phyloP scores from a whole-genome alignment of 495 filamentous ascomycete genomes.

The Xylaria flabelliformis region DNA sequence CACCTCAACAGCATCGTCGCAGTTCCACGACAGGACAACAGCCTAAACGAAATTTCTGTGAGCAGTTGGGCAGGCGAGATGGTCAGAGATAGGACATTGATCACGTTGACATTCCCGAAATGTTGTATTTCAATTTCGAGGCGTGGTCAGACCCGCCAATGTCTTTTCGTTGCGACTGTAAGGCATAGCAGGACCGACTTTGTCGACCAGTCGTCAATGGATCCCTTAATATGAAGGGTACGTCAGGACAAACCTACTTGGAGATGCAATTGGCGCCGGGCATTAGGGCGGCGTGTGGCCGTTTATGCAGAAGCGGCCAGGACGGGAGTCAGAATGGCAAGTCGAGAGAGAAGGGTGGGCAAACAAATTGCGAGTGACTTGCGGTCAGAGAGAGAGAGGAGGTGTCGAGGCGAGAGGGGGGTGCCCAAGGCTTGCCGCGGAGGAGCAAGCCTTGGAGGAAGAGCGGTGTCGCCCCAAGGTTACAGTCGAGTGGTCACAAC shows the following conservation, averaged over 20 bases:
- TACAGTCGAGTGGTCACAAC: constrained; percentile 21
- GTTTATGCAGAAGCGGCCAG: constrained; percentile 11
- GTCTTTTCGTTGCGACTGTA: constrained; percentile 6
- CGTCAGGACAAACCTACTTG: not conserved
- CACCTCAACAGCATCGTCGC: constrained; percentile 17
- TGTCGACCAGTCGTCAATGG: constrained; percentile 10
- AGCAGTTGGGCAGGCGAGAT: not conserved
- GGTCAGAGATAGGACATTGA: constrained; percentile 12
- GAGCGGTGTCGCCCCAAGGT: constrained; percentile 26
- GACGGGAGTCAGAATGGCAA: constrained; percentile 1
- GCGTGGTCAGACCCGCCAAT: constrained; percentile 15
- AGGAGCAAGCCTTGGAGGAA: constrained; percentile 18
- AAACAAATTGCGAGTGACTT: constrained; percentile 9
- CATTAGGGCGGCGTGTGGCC: constrained; percentile 17
- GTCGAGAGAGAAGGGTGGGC: constrained; percentile 14
- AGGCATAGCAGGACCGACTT: constrained; percentile 23
- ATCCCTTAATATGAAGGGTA: constrained; percentile 4
- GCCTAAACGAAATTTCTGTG: constrained; percentile 13
- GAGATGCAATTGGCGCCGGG: constrained; percentile 15
- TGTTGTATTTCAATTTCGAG: constrained; percentile 28
- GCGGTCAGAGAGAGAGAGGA: constrained; percentile 22
- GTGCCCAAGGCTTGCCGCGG: constrained; percentile 19
- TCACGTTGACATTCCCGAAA: constrained; percentile 9
- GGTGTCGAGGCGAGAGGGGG: constrained; percentile 12
- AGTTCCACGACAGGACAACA: constrained; percentile 16